Evolutionary conservation across 192 early-diverging fungal species (phyloP), one percentile per base, ranked within the genome.

Genomic region (Lunasporangiospora selenospora): DNA sequence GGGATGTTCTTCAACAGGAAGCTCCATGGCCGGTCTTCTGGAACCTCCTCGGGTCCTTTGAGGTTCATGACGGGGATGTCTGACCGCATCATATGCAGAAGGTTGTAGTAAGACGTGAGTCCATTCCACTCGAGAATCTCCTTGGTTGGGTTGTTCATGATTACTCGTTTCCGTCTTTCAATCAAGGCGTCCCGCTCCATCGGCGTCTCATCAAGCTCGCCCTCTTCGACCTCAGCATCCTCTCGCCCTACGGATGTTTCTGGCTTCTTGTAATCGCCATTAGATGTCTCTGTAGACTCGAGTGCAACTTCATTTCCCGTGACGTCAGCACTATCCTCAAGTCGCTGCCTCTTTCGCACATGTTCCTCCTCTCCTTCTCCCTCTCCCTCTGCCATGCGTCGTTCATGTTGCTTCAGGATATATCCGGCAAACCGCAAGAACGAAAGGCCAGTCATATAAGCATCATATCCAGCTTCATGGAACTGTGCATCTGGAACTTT

Each of bases 381-480:
- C 13, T 58, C 55, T 9, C 49, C 45, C 3, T 48, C 39, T 12
- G 31, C 31, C 23, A 19, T 18, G n/a, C n/a, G n/a, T 47, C 57
- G 32, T 37, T 62, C 78, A 41, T 73, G 65, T 18, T 75, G 66
- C 33, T 83, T 75, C 11, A 79, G 38, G 54, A 85, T 75, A 39
- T 69, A 85, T 21, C 75, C 62, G 15, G 81, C 63, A 67, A 96
- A 83, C 2, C 87, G 82, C 23, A 93, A 75, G 64, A 92, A 96
- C 0, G 87, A 78, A 18, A 87, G 80, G 8, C 96, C 96, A 4
- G 96, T 98, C 49, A 90, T 85, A 67, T 91, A 95, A 0, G 94
- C 93, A 75, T 98, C 96, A 62, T 87, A 98, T 3, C 91, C 96
- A 12, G 96, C 96, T 63, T 98, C 96, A 63, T 98, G 96, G 66